These are phyloP conservation scores for Stephania cephalantha DNA, from an alignment of 164 flowering plant species.

Conservation along the genomic window DNA sequence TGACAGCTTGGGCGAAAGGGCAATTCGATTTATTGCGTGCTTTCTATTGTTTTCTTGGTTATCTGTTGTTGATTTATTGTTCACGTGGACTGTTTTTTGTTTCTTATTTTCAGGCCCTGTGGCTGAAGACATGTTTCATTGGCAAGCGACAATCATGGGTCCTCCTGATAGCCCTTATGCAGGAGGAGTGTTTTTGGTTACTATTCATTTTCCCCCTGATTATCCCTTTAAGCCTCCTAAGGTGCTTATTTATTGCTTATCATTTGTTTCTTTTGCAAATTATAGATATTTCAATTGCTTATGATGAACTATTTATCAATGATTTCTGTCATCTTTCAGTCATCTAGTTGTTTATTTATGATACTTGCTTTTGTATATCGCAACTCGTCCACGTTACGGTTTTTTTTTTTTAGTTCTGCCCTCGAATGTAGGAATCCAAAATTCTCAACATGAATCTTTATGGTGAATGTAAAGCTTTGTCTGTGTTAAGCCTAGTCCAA, in stretches of 20 bases:
- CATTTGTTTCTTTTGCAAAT: not conserved
- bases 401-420: not conserved
- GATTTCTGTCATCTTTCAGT: too few species aligned
- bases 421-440: not conserved
- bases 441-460: not conserved
- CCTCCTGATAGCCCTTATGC: conserved; percentile 2
- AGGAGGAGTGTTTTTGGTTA: not conserved
- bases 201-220: not conserved
- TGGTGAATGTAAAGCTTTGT: not conserved
- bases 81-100: not conserved
- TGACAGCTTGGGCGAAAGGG: too few species aligned
- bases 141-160: conserved; percentile 66
- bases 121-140: conserved; percentile 71
- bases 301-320: not conserved
- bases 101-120: conserved; percentile 45
- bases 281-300: not conserved
- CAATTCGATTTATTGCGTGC: not conserved
- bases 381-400: not conserved
- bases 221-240: not conserved
- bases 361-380: not conserved
- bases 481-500: not conserved
- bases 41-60: not conserved
- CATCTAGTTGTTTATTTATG: not conserved
- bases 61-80: not conserved
- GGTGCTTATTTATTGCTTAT: not conserved